phyloP scores from a whole-genome alignment of 1,284 basidiomycete genomes.

The Sphaerobolus stellatus region DNA sequence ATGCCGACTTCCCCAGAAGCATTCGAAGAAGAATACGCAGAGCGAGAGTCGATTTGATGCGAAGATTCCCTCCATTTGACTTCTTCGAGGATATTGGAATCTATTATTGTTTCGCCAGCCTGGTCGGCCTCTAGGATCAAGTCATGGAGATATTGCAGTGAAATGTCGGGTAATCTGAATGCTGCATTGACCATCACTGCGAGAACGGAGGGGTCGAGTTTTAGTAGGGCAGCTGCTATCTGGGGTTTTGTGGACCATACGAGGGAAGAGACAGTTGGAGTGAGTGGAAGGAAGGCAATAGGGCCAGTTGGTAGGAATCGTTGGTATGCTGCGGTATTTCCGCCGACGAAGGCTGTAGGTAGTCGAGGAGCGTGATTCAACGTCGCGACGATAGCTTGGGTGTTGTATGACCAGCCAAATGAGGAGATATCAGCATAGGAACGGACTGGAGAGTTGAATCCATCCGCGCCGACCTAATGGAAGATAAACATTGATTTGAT shows the following conservation, averaged over 20 bases:
- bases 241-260: constrained; percentile 92
- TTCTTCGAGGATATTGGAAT: constrained; percentile 52
- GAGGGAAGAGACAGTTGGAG: constrained; percentile 77
- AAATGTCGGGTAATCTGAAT: constrained; percentile 81
- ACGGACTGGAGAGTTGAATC: constrained; percentile 92
- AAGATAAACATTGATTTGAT: constrained; percentile 10
- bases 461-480: constrained; percentile 88
- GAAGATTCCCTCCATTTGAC: constrained; percentile 68
- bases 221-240: constrained; percentile 73
- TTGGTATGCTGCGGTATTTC: constrained; percentile 88
- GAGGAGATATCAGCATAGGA: constrained; percentile 84
- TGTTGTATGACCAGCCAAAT: constrained; percentile 91
- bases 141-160: constrained; percentile 68
- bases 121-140: constrained; percentile 56
- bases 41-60: constrained; percentile 59
- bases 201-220: constrained; percentile 66
- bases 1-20: constrained; percentile 47
- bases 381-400: constrained; percentile 90
- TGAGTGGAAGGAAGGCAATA: constrained; percentile 89
- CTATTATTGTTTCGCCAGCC: constrained; percentile 43
- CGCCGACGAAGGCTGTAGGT: constrained; percentile 48
- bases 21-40: constrained; percentile 53
- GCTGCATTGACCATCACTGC: constrained; percentile 85
- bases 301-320: constrained; percentile 95
- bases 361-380: constrained; percentile 65